phyloP scores from a whole-genome alignment of 768 basidiomycete genomes.

The Boletus sp. region DNA sequence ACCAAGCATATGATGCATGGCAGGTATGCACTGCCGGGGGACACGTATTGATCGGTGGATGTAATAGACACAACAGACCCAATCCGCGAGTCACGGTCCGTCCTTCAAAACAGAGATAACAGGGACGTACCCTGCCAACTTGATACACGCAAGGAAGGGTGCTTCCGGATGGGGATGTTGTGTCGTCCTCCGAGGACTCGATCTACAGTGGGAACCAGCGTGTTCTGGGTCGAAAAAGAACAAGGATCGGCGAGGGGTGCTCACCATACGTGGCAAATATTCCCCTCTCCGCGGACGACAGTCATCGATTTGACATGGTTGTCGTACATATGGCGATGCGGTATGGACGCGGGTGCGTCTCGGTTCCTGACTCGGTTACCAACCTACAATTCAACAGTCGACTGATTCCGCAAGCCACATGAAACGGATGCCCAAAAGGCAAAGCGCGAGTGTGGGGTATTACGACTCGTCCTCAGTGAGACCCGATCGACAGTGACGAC shows the following conservation, averaged over 20 bases:
- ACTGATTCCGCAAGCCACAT: background rate
- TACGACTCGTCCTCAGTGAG: background rate
- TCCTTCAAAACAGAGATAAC: background rate
- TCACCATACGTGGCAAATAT: background rate
- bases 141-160: background rate
- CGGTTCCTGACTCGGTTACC: conserved; percentile 8
- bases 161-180: background rate
- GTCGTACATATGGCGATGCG: background rate
- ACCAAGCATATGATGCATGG: background rate
- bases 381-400: background rate
- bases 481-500: conserved; percentile 9
- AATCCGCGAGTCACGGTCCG: background rate
- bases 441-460: conserved; percentile 5
- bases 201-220: background rate
- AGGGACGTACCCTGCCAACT: background rate
- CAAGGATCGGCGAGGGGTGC: background rate
- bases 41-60: background rate
- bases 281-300: background rate
- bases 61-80: background rate
- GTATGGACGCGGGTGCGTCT: background rate
- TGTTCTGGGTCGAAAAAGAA: background rate
- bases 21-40: background rate
- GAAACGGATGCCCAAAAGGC: background rate
- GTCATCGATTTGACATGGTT: background rate
- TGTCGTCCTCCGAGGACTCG: background rate